Evolutionary conservation across 176 grass and related monocot genomes (phyloP).

Genomic region (Carex myosuroides): DNA sequence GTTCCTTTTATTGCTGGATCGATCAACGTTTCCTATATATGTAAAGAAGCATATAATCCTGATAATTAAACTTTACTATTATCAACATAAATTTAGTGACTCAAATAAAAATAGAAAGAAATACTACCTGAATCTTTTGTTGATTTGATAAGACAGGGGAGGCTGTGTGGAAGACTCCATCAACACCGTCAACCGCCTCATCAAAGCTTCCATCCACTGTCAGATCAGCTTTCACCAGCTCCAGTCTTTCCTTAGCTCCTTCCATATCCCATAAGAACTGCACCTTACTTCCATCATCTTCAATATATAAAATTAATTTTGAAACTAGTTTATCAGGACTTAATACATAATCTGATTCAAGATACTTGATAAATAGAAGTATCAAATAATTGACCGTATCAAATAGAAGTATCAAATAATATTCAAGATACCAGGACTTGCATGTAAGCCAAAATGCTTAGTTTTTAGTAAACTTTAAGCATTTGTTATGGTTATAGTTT

Average conservation of each 20-base stretch:
- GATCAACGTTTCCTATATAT: constrained; percentile 37
- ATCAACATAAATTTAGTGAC: not conserved
- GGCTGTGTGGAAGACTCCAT: constrained; percentile 81
- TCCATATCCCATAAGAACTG: constrained; percentile 68
- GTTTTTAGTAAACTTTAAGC: no score
- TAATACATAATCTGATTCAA: not conserved
- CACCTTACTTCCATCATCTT: constrained; percentile 50
- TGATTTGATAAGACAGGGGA: constrained; percentile 44
- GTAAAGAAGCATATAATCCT: constrained; percentile 1
- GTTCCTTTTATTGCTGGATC: constrained; percentile 60
- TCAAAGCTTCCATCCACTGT: constrained; percentile 70
- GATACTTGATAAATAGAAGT: not conserved
- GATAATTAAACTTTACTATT: not conserved
- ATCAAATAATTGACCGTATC: not conserved
- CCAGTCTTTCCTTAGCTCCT: constrained; percentile 52
- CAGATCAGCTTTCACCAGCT: constrained; percentile 55
- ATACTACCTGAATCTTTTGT: constrained; percentile 35
- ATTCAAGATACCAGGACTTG: no score
- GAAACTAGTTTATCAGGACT: not conserved
- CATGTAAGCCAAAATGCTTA: no score
- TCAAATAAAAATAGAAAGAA: not conserved
- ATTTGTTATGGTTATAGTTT: not conserved
- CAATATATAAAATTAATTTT: not conserved
- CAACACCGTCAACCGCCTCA: constrained; percentile 42
- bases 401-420: no score